A percentile compares a stretch with the other conserved stretches of the same genome.
These are phyloP conservation scores for Amaranthus hypochondriacus DNA, from an alignment of 148 eudicot genomes.

Conservation along the genomic window DNA sequence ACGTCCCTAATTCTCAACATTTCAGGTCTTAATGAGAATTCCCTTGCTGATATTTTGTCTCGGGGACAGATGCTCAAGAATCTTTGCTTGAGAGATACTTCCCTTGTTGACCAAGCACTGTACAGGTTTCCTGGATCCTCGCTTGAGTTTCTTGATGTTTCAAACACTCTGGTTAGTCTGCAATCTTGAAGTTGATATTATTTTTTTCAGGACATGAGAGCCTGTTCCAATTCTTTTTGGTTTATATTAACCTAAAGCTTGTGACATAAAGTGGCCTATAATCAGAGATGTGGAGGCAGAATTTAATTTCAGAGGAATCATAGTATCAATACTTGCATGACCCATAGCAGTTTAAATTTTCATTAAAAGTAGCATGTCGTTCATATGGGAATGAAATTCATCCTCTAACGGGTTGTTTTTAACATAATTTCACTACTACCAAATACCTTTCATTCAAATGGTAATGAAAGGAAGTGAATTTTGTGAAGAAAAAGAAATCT, in stretches of 20 bases:
- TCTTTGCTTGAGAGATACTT: slow-evolving; percentile 73
- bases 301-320: background rate
- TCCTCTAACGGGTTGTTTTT: too few species aligned
- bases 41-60: slow-evolving; percentile 56
- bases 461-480: too few species aligned
- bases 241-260: background rate
- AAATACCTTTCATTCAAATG: too few species aligned
- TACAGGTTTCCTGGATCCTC: slow-evolving; percentile 49
- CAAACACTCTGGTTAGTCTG: slow-evolving; percentile 63
- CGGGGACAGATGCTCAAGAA: slow-evolving; percentile 45
- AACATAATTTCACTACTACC: too few species aligned
- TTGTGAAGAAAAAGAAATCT: too few species aligned
- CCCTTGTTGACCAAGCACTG: slow-evolving; percentile 42
- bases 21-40: slow-evolving; percentile 53
- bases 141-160: slow-evolving; percentile 83
- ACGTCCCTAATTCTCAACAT: slow-evolving; percentile 1
- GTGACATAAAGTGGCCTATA: background rate
- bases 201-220: background rate
- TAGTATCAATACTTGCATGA: too few species aligned
- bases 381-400: too few species aligned
- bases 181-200: slow-evolving; percentile 4
- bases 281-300: background rate
- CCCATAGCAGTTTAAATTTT: too few species aligned
- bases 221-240: background rate
- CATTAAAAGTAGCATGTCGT: too few species aligned